Evolutionary conservation across 1,139 yeast genomes (phyloP).

Genomic region (Saccharomyces hybrid): DNA sequence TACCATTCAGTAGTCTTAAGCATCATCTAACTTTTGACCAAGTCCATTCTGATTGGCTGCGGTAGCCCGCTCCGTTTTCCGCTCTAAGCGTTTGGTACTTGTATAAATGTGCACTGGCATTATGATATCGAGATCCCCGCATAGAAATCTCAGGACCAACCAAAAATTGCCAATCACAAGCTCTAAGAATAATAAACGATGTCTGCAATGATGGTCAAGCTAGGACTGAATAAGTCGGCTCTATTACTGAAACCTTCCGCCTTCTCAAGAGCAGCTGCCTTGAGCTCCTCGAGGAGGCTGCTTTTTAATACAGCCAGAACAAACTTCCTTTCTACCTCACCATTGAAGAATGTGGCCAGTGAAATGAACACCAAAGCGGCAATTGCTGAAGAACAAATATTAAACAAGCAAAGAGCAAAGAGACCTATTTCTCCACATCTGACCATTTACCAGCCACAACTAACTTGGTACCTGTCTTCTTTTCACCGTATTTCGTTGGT

Average conservation of each 20-base stretch:
- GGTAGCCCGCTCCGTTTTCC: neutral
- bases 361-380: neutral
- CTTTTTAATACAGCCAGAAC: neutral
- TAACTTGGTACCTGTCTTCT: conserved; percentile 68
- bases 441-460: conserved; percentile 76
- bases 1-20: neutral
- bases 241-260: neutral
- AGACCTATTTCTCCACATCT: conserved; percentile 89
- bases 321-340: neutral
- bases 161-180: neutral
- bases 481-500: conserved; percentile 85
- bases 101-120: neutral
- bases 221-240: neutral
- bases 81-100: neutral
- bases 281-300: neutral
- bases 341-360: neutral
- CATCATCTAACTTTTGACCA: neutral
- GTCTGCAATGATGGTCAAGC: neutral
- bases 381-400: conserved; percentile 50
- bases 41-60: neutral
- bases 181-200: neutral
- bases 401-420: conserved; percentile 71
- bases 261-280: neutral
- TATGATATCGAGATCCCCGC: neutral
- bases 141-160: neutral